Evolutionary conservation across 768 basidiomycete species (phyloP), one percentile per base, ranked within the genome.

Genomic region (Amanita rubescens): DNA sequence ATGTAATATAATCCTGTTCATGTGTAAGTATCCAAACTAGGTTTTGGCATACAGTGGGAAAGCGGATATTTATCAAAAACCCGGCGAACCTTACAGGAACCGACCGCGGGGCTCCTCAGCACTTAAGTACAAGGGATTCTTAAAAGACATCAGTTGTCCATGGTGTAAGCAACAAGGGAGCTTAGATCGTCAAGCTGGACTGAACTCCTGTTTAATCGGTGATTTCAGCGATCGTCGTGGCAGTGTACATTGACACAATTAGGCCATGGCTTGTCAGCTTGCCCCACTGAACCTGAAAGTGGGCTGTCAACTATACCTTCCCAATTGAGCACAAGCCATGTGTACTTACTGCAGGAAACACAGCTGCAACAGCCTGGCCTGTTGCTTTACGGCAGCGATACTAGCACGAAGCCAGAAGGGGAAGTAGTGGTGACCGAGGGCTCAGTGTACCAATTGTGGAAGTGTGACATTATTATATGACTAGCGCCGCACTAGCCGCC

Each of bases 401-500:
- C 41, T 15, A 37, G n/a, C 11, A 43, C 42, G 35, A 30, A 37
- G 22, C 51, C 41, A 43, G 25, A 53, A 45, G 34, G 15, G 15
- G 43, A 35, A 25, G 41, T 24, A 24, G 33, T 32, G 43, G 52
- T 53, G 52, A 22, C 52, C 33, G 52, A 34, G 52, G 52, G 52
- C 22, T 33, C 43, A 10, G 32, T 42, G n/a, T 22, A 14, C 37
- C 15, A 39, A 38, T 35, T 20, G n/a, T 17, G 32, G 25, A 51
- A 34, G n/a, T 12, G 34, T 30, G 27, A 30, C 27, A 30, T 8
- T 30, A 30, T 3, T 30, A 30, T 3, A 22, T 27, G 37, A 43
- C 51, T 43, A 45, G 51, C 55, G 57, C 55, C 51, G 55, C 57
- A 19, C 55, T 55, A 56, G 46, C 53, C 51, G 55, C 55, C 48